These are phyloP conservation scores for Piedraia hortae DNA, from an alignment of 2,329 filamentous ascomycete genomes.

Conservation along the genomic window DNA sequence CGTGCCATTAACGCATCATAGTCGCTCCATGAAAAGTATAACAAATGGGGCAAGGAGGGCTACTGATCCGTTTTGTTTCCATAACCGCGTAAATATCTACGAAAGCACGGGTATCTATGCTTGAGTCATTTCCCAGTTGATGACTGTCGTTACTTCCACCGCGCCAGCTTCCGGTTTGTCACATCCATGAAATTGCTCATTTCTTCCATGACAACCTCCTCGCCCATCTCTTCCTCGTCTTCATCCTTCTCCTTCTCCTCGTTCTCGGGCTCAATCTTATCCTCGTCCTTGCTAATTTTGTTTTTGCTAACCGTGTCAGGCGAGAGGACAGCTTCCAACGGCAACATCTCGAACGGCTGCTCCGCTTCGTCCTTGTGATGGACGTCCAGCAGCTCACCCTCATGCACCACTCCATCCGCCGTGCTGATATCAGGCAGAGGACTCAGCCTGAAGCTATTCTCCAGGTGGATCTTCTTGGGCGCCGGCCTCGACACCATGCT, in stretches of 20 bases:
- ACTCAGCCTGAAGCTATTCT: slow-evolving; percentile 3
- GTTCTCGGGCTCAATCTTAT: not conserved
- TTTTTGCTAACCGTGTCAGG: not conserved
- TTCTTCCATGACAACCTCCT: too few relatives aligned
- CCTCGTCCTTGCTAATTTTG: slow-evolving; percentile 1
- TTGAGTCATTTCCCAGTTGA: too few relatives aligned
- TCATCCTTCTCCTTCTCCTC: not conserved
- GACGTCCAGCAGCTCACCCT: slow-evolving; percentile 2
- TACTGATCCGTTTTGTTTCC: too few relatives aligned
- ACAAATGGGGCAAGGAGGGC: slow-evolving; percentile 99
- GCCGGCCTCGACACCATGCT: not conserved
- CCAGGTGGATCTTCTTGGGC: slow-evolving; percentile 2
- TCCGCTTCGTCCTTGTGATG: slow-evolving; percentile 1
- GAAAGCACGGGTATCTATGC: too few relatives aligned
- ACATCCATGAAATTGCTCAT: too few relatives aligned
- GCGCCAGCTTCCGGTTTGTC: too few relatives aligned
- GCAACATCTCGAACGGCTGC: not conserved
- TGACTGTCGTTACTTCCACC: too few relatives aligned
- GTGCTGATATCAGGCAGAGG: slow-evolving; percentile 2
- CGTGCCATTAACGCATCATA: slow-evolving; percentile 12
- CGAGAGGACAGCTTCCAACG: not conserved
- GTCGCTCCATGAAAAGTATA: slow-evolving; percentile 87
- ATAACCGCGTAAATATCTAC: too few relatives aligned
- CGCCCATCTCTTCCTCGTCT: slow-evolving; percentile 1
- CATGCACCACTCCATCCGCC: not conserved